Base-by-base conservation (phyloP, 2,329 filamentous ascomycete genomes). In the Neopestalotiopsis clavispora region DNA sequence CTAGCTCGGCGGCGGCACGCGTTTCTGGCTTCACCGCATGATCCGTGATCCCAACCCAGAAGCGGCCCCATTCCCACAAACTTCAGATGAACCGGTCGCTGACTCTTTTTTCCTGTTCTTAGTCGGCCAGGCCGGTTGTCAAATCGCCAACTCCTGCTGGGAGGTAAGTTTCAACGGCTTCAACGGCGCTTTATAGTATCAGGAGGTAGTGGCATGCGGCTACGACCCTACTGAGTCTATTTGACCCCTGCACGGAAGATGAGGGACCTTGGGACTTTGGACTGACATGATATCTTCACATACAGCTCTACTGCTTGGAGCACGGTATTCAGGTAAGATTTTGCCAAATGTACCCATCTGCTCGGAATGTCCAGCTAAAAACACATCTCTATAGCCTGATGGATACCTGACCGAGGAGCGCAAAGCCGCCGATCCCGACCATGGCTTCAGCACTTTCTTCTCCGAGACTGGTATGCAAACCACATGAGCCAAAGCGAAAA, bases 101-200 rank as follows among this genome's bases (percentile, higher is more conserved):
- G 81, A 92, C 86, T 74, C 75, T 79, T 73, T 84, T 80, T 78
- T 83, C 72, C 77, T 23, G 17, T 9, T 66, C 80, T 80, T 84
- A 99, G 96, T 99, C 89, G 96, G 96, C 86, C 96, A 99, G 91
- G 96, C 96, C 83, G 96, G 96, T 92, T 98, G 96, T 91, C 96
- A 99, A 85, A 99, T 99, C 82, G 96, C 95, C 87, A 99, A 99
- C 89, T 96, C 96, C 79, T 98, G 96, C 91, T 99, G 96, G 96
- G 96, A 99, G 94, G 96, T 99, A 87, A 88, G 94, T 88, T 80
- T 49, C 3, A 60, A 58, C 28, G 20, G 30, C 38, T 28, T 5
- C 13, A 57, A 28, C 45, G 17, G 64, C 30, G 23, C 28, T 40
- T 28, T 66, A 58, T 30, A n/a, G 13, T 28, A 66, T 40, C 49